Percentiles rank a stretch among this genome's conserved stretches.
These are phyloP conservation scores for Acanthamoeba castellanii DNA, from an alignment of 208 protist genomes.

Conservation along the genomic window DNA sequence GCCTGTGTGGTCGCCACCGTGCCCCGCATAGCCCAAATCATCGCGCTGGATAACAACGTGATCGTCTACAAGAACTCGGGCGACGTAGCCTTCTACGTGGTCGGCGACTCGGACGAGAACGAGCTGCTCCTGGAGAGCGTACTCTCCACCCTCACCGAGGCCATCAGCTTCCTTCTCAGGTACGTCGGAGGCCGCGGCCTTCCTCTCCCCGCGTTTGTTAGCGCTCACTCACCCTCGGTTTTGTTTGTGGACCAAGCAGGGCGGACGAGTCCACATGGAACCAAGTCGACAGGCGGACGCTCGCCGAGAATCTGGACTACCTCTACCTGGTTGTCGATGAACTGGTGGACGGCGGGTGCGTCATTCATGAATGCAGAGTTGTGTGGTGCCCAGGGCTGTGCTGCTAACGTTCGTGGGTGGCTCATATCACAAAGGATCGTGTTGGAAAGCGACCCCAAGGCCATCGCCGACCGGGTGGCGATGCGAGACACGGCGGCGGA, in stretches of 20 bases:
- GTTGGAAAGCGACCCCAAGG: constrained; percentile 6
- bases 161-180: constrained; percentile 26
- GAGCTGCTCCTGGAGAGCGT: constrained; percentile 72
- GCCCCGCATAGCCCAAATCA: constrained; percentile 17
- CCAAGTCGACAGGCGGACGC: constrained; percentile 49
- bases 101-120: constrained; percentile 57
- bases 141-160: constrained; percentile 58
- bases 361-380: neutral
- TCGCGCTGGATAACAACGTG: constrained; percentile 68
- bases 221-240: too few relatives aligned
- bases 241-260: neutral
- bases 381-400: too few relatives aligned
- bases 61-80: constrained; percentile 72
- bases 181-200: neutral
- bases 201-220: neutral
- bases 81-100: constrained; percentile 70
- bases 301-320: constrained; percentile 47
- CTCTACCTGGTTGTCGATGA: constrained; percentile 29
- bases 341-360: constrained; percentile 20
- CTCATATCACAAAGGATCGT: neutral
- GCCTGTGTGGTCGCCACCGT: too few relatives aligned
- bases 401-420: neutral
- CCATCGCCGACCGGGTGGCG: neutral
- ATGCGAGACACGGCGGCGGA: constrained; percentile 4
- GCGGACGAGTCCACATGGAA: constrained; percentile 6